Base-by-base conservation (phyloP, 495 filamentous ascomycete species). In the Viridothelium virens region DNA sequence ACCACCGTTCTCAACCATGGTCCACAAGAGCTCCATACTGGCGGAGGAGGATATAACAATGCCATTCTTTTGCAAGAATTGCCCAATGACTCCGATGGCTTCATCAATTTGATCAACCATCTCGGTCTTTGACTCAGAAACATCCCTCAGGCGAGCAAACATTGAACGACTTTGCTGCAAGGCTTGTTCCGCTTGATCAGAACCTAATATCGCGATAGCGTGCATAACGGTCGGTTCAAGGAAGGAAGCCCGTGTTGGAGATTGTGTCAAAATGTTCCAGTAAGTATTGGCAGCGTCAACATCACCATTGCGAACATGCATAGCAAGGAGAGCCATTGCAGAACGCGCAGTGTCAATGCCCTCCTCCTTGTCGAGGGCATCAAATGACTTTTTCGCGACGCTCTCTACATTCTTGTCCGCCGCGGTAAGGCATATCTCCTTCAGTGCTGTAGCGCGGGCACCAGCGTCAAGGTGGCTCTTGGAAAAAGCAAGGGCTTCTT, bases 181-280 rank as follows among this genome's bases (percentile, higher is more conserved):
- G 41, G 87, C 91, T 64, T 90, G 88, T 18, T 87, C 85, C 62
- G 93, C 81, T 70, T 90, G 85, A 61, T 90, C 91, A 65, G 87
- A 88, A 68, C 87, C 88, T 72, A 96, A 84, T 74, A 95, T 80
- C 64, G 89, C 89, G 44, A 94, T 83, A 63, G 88, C 84, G 75
- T 91, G 96, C 89, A 94, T 92, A 59, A 88, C 83, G 11, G 91
- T 88, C 38, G 91, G 88, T 78, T 95, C 91, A 63, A 96, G 84
- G 78, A 95, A 89, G 16, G 73, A 59, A 48, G 69, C 53, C 36
- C 68, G 72, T 10, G 72, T 71, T 12, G 68, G 63, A 9, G 73
- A 74, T 38, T 74, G 63, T 64, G 77, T 74, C 47, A 97, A 77
- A 66, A 88, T 79, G 59, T 83, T 80, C 90, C 91, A 96, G 76